Base-by-base conservation (phyloP, 805 yeast species). In the Alloascoidea hylecoeti region DNA sequence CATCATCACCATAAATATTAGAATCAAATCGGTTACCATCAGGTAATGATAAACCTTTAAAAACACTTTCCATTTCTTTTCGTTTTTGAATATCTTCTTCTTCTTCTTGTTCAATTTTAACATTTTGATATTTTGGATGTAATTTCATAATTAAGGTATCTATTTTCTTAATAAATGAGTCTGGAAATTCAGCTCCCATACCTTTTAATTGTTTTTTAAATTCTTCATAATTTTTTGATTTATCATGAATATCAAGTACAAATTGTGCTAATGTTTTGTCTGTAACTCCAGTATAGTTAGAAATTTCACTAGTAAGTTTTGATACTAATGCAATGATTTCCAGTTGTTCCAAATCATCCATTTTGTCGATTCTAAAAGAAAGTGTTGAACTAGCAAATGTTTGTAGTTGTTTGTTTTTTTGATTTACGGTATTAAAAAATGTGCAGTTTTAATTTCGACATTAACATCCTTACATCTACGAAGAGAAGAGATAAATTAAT, bases 251-350 rank as follows among this genome's bases (percentile, higher is more conserved):
- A 40, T 61, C 60, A 12, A 63, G 41, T 3, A 74, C 53, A 46
- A 65, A 70, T 41, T 67, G 70, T 1, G 73, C 67, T 16, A 70
- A 56, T 4, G 60, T 55, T 28, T 51, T 53, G 40, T 72, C 76
- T 28, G 59, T 56, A 3, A 59, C 49, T 5, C 65, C 70, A 14
- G 49, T 50, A 43, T 51, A 52, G 34, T 54, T 48, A 33, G 43
- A 42, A 15, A 57, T 38, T 41, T 56, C 61, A 16, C 43, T 38
- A n/a, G 61, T 48, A 16, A 56, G 47, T 38, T 49, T 51, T 14
- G 60, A 50, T n/a, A 56, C 51, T 40, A 57, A 42, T 16, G 59
- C 49, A 15, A 56, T 39, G 34, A 52, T 35, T 45, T 50, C 56
- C 27, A 57, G 50, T 46, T 53, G 45, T 39, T 46, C 49, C 9